Percentiles rank a stretch among this genome's conserved stretches.
These are phyloP conservation scores for Phytophthora pini DNA, from an alignment of 352 stramenopile genomes.

Conservation along the genomic window DNA sequence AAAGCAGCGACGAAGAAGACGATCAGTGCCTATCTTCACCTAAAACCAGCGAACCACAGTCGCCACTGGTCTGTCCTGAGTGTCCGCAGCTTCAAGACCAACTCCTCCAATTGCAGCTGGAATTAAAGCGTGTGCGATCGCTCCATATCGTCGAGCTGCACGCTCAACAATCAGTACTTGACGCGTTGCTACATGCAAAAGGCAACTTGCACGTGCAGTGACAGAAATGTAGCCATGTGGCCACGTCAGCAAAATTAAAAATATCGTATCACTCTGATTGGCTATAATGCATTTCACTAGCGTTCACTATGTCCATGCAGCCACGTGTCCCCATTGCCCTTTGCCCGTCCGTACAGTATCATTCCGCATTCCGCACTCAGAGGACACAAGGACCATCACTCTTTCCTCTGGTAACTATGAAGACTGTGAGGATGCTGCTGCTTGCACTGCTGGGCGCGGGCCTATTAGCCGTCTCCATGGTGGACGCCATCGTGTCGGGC, in stretches of 20 bases:
- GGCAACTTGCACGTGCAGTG: constrained; percentile 13
- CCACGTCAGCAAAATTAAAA: constrained; percentile 22
- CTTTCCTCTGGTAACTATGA: constrained; percentile 27
- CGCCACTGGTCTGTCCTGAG: constrained; percentile 20
- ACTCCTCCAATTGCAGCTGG: constrained; percentile 23
- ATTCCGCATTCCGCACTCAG: constrained; percentile 35
- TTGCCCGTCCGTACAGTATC: constrained; percentile 10
- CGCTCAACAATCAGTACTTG: constrained; percentile 35
- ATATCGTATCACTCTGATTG: constrained; percentile 13
- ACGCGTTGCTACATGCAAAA: constrained; percentile 22
- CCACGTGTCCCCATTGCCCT: constrained; percentile 34
- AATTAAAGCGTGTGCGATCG: constrained; percentile 33
- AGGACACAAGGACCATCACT: constrained; percentile 34
- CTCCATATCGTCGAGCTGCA: constrained; percentile 47
- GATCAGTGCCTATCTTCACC: constrained; percentile 10
- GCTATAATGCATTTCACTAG: constrained; percentile 18
- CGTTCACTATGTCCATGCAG: constrained; percentile 10
- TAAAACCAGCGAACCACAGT: constrained; percentile 3
- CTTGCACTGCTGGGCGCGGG: constrained; percentile 42
- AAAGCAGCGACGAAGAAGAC: constrained; percentile 30
- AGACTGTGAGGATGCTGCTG: constrained; percentile 37
- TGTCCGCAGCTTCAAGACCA: constrained; percentile 33
- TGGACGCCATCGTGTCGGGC: constrained; percentile 72
- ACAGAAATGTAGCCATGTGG: constrained; percentile 30
- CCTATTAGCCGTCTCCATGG: constrained; percentile 36